These are phyloP conservation scores for Pseudevernia furfuracea DNA, from an alignment of 495 filamentous ascomycete genomes.

Conservation along the genomic window DNA sequence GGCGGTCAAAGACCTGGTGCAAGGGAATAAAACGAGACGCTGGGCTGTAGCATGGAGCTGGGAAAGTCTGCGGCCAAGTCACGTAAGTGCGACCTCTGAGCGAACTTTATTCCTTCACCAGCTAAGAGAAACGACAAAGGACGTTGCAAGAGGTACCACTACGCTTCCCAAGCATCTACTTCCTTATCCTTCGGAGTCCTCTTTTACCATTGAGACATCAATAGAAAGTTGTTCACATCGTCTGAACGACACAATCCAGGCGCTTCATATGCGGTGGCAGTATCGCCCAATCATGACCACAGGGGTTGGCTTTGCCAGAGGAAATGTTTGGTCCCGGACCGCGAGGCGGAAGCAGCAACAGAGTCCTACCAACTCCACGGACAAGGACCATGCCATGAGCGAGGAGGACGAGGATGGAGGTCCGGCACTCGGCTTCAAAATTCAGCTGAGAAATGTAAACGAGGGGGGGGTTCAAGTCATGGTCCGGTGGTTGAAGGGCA, in stretches of 20 bases:
- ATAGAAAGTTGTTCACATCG: slow-evolving; percentile 19
- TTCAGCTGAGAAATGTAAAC: slow-evolving; percentile 32
- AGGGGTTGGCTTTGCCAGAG: slow-evolving; percentile 49
- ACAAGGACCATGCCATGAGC: slow-evolving; percentile 20
- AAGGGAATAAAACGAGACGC: slow-evolving; percentile 70
- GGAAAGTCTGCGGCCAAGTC: slow-evolving; percentile 54
- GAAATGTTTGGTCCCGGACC: slow-evolving; percentile 66
- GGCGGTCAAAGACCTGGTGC: slow-evolving; percentile 72
- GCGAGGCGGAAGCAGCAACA: slow-evolving; percentile 49
- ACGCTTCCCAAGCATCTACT: slow-evolving; percentile 52
- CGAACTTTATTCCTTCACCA: background rate
- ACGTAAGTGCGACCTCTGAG: slow-evolving; percentile 34
- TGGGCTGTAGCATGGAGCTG: slow-evolving; percentile 92
- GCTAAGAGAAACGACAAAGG: slow-evolving; percentile 29
- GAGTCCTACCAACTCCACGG: slow-evolving; percentile 13
- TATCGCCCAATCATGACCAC: slow-evolving; percentile 39
- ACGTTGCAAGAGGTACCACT: slow-evolving; percentile 48
- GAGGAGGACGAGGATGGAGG: slow-evolving; percentile 25
- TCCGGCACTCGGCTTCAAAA: slow-evolving; percentile 42
- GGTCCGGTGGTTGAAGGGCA: slow-evolving; percentile 70
- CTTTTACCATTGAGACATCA: slow-evolving; percentile 24
- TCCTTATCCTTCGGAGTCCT: slow-evolving; percentile 46
- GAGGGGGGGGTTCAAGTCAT: slow-evolving; percentile 33
- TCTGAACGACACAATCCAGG: slow-evolving; percentile 37
- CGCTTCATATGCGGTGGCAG: slow-evolving; percentile 45